Evolutionary conservation across 805 yeast genomes (phyloP).

Genomic region (Starmerella stigmatis): DNA sequence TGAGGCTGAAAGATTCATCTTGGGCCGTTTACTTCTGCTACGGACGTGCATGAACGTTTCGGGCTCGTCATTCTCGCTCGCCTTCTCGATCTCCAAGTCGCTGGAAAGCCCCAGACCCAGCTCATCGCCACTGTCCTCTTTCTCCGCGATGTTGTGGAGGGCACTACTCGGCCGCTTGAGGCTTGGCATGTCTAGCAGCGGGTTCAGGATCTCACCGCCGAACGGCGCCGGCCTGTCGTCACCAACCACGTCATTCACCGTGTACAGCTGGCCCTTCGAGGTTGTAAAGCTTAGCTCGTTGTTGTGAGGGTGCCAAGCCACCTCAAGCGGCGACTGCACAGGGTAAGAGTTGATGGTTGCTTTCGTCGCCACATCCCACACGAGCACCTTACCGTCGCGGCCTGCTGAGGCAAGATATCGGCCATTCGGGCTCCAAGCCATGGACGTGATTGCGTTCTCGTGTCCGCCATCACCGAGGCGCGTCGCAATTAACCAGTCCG

Average conservation of each 20-base stretch:
- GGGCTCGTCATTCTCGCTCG: background rate
- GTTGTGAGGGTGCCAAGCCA: constrained; percentile 34
- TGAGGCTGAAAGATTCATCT: background rate
- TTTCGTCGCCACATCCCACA: constrained; percentile 45
- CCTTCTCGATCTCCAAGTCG: background rate
- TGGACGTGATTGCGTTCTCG: constrained; percentile 36
- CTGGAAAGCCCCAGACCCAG: constrained; percentile 8
- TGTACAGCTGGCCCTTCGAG: constrained; percentile 28
- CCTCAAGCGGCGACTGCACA: constrained; percentile 18
- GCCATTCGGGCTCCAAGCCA: constrained; percentile 55
- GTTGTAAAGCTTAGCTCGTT: constrained; percentile 30
- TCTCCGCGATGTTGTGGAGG: constrained; percentile 21
- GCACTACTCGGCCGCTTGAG: background rate
- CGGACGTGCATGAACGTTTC: background rate
- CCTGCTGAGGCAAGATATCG: constrained; percentile 46
- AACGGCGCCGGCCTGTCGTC: constrained; percentile 21
- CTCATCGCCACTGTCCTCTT: constrained; percentile 39
- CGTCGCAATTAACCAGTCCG: constrained; percentile 24
- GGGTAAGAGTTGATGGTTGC: constrained; percentile 32
- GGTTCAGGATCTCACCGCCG: constrained; percentile 23
- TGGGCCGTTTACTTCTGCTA: background rate
- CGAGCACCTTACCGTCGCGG: constrained; percentile 37
- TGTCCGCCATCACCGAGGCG: constrained; percentile 23
- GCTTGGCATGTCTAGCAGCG: constrained; percentile 20
- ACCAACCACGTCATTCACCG: constrained; percentile 14